These are phyloP conservation scores for Raphanus hybrid DNA, from an alignment of 441 rosid species.

Conservation along the genomic window DNA sequence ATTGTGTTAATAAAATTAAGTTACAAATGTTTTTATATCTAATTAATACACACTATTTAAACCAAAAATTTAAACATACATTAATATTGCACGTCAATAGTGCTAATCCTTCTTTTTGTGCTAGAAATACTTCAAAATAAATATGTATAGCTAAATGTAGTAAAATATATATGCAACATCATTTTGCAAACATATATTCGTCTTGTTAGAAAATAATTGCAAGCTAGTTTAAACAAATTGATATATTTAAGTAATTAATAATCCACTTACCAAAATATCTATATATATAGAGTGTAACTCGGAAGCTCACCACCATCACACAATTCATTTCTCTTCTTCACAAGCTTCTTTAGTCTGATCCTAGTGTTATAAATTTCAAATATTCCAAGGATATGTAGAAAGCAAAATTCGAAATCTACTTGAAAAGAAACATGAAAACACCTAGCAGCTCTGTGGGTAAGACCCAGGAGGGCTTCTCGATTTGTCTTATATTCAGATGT, in stretches of 20 bases:
- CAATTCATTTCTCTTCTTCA: conserved; percentile 22
- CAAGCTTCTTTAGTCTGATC: conserved; percentile 11
- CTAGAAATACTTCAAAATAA: background rate
- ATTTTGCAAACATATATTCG: background rate
- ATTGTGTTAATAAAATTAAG: background rate
- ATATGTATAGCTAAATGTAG: background rate
- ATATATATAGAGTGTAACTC: conserved; percentile 7
- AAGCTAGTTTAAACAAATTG: background rate
- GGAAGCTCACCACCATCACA: conserved; percentile 25
- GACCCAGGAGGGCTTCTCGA: conserved; percentile 39
- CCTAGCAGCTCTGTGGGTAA: conserved; percentile 17
- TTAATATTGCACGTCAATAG: background rate
- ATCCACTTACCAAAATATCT: conserved; percentile 8
- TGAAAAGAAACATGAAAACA: conserved; percentile 35
- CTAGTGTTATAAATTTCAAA: background rate
- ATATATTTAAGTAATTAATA: background rate
- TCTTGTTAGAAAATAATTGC: background rate
- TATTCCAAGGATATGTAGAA: background rate
- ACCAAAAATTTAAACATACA: background rate
- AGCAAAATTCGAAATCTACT: background rate
- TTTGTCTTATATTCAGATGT: conserved; percentile 42
- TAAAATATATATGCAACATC: background rate
- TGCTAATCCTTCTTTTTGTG: conserved; percentile 1
- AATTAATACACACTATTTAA: background rate
- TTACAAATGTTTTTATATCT: background rate